Conservation (phyloP, 2,329 filamentous ascomycete species). For the Eutypa lata region DNA sequence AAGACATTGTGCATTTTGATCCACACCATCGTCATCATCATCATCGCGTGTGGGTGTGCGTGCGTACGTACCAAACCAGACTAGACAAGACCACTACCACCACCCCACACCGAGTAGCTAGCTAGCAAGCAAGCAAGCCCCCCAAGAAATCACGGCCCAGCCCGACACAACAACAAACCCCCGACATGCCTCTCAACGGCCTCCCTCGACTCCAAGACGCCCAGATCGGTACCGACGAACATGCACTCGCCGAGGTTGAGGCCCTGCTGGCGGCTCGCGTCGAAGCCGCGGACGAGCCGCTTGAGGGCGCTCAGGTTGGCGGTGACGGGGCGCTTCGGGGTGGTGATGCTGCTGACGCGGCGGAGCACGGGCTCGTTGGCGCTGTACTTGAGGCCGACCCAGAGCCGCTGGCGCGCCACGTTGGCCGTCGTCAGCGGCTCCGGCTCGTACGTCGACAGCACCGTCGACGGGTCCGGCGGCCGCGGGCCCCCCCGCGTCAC, state of each 20-base stretch:
- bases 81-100: background rate
- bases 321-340: slow-evolving; percentile 70
- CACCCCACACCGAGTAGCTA: background rate
- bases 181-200: slow-evolving; percentile 77
- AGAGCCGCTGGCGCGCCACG: slow-evolving; percentile 71
- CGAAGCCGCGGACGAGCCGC: slow-evolving; percentile 65
- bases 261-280: slow-evolving; percentile 58
- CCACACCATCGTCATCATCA: too few species aligned
- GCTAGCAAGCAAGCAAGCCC: background rate
- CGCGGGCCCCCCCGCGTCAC: slow-evolving; percentile 68
- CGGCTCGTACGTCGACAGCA: slow-evolving; percentile 44
- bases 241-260: slow-evolving; percentile 79
- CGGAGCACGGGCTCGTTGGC: slow-evolving; percentile 75
- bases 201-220: slow-evolving; percentile 78
- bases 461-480: slow-evolving; percentile 45
- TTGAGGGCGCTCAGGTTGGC: slow-evolving; percentile 61
- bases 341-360: slow-evolving; percentile 65
- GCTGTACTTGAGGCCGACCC: slow-evolving; percentile 90
- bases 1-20: too few species aligned
- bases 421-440: slow-evolving; percentile 66
- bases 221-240: slow-evolving; percentile 73
- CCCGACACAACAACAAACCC: slow-evolving; percentile 74
- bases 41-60: too few species aligned
- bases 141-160: slow-evolving; percentile 29
- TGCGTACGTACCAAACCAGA: too few species aligned